Evolutionary conservation across 306 rosid genomes (phyloP).

Genomic region (Prunus mume): DNA sequence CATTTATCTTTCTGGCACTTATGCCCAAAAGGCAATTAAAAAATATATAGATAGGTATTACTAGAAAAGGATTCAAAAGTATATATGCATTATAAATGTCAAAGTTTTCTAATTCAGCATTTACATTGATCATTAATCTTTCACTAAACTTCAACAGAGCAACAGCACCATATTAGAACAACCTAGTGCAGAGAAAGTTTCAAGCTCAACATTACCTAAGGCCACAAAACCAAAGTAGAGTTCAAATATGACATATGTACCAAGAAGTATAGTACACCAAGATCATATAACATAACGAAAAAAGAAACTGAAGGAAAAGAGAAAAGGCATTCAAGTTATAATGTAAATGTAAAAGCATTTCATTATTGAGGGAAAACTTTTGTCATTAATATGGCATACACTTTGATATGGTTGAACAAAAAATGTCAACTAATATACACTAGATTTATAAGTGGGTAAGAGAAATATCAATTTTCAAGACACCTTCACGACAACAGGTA

Average conservation of each 20-base stretch:
- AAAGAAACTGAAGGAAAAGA: background rate
- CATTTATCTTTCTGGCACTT: background rate
- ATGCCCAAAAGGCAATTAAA: no score
- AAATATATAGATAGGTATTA: no score
- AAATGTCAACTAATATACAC: background rate
- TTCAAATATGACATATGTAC: background rate
- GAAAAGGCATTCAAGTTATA: background rate
- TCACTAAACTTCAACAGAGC: background rate
- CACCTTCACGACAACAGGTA: conserved; percentile 91
- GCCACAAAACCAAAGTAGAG: background rate
- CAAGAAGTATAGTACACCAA: background rate
- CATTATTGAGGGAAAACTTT: background rate
- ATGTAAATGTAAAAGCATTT: background rate
- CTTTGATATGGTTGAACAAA: background rate
- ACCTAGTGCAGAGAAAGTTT: background rate
- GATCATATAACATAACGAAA: background rate
- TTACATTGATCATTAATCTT: background rate
- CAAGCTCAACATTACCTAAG: background rate
- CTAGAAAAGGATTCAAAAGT: no score
- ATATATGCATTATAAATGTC: no score
- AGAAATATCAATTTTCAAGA: conserved; percentile 15
- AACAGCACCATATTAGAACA: background rate
- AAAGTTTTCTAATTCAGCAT: background rate
- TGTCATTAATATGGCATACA: background rate
- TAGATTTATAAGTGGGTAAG: background rate